phyloP scores from a whole-genome alignment of 257 asterid species.

The Verbascum thapsus region DNA sequence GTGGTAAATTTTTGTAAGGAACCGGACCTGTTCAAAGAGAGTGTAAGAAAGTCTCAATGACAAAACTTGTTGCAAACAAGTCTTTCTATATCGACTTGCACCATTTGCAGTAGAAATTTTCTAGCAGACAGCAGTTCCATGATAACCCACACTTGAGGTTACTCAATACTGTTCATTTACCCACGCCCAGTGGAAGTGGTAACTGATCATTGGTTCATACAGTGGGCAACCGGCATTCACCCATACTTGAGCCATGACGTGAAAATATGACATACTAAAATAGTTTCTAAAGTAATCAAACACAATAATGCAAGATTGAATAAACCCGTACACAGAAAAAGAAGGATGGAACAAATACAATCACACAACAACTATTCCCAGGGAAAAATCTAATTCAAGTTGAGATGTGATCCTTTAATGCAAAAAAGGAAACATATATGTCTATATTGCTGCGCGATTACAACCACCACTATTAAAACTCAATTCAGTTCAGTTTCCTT shows the following conservation, averaged over 20 bases:
- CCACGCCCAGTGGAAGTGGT: background rate
- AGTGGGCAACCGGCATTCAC: no score
- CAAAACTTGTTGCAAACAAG: no score
- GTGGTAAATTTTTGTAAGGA: slow-evolving; percentile 98
- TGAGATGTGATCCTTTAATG: no score
- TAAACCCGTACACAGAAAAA: no score
- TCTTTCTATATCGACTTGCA: background rate
- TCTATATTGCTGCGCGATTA: background rate
- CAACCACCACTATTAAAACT: no score
- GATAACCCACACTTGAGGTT: background rate
- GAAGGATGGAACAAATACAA: background rate
- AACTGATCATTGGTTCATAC: background rate
- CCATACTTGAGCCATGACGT: no score
- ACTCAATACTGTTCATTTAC: background rate
- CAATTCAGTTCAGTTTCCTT: slow-evolving; percentile 7
- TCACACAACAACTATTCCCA: background rate
- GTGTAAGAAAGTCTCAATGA: slow-evolving; percentile 27
- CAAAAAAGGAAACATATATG: background rate
- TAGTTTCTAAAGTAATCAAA: no score
- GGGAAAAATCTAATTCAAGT: background rate
- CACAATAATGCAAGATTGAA: background rate
- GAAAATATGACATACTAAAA: no score
- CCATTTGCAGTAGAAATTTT: slow-evolving; percentile 3
- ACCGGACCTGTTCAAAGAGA: slow-evolving; percentile 82
- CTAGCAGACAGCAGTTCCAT: no score